phyloP scores from a whole-genome alignment of 2,329 filamentous ascomycete genomes.

The Penicillium sp. region DNA sequence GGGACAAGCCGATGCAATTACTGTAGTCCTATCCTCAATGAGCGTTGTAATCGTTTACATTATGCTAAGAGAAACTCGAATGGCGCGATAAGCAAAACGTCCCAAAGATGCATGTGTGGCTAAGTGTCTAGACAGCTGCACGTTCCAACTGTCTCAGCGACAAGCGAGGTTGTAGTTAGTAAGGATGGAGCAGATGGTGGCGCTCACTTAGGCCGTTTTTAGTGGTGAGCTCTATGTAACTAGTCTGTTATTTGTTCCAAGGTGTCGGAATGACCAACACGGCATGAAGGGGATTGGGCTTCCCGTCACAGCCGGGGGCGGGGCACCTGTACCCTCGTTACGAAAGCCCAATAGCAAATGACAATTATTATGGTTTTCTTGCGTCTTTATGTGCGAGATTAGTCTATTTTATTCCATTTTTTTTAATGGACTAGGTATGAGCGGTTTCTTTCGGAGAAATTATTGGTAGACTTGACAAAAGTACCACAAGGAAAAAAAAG shows the following conservation, averaged over 20 bases:
- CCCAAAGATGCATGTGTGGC: not conserved
- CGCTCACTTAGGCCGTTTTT: not conserved
- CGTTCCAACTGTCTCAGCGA: not conserved
- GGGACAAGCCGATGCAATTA: slow-evolving; percentile 9
- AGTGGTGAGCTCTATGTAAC: not conserved
- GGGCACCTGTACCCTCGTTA: not conserved
- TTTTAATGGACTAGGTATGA: not conserved
- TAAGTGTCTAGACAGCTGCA: not conserved
- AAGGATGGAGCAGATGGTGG: slow-evolving; percentile 10
- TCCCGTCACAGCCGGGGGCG: not conserved
- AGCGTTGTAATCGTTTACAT: not conserved
- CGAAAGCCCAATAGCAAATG: not conserved
- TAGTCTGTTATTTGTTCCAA: not conserved
- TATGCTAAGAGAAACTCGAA: not conserved
- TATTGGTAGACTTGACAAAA: not conserved
- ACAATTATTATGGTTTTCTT: not conserved
- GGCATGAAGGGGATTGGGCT: slow-evolving; percentile 10
- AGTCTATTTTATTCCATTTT: not conserved
- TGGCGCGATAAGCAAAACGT: not conserved
- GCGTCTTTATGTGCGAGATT: not conserved
- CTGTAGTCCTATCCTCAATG: not conserved
- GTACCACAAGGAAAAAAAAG: not conserved
- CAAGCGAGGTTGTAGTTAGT: slow-evolving; percentile 6
- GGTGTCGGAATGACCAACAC: slow-evolving; percentile 14
- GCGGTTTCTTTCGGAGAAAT: not conserved